Evolutionary conservation across 2,329 filamentous ascomycete genomes (phyloP).

Genomic region (Bisporella sp.): DNA sequence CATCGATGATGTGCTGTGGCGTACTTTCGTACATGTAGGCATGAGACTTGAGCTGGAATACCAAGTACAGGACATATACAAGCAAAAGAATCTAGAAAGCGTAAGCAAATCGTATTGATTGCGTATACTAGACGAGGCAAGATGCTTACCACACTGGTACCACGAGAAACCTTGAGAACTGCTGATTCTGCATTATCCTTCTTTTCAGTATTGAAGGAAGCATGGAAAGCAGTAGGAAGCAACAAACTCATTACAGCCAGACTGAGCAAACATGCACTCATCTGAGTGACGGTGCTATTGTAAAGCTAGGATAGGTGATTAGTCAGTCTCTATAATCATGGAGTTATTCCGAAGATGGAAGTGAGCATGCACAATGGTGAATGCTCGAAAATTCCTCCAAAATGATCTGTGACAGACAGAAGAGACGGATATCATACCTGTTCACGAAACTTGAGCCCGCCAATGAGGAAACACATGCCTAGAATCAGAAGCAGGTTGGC

Average conservation of each 20-base stretch:
- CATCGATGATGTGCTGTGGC: constrained; percentile 86
- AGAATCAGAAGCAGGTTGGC: constrained; percentile 83
- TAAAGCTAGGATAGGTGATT: constrained; percentile 54
- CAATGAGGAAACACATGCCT: constrained; percentile 85
- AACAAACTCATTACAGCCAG: constrained; percentile 85
- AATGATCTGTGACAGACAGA: too few relatives aligned
- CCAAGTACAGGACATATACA: constrained; percentile 74
- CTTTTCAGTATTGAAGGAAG: constrained; percentile 61
- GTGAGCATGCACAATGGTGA: too few relatives aligned
- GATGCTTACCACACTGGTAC: constrained; percentile 70
- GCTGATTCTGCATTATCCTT: constrained; percentile 52
- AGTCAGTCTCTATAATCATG: constrained; percentile 1
- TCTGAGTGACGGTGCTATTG: constrained; percentile 91
- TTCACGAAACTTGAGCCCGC: constrained; percentile 80
- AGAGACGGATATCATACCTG: constrained; percentile 44
- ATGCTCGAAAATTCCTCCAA: background rate
- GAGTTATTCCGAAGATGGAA: too few relatives aligned
- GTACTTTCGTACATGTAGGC: constrained; percentile 89
- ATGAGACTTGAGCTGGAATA: constrained; percentile 90
- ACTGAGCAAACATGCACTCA: constrained; percentile 89
- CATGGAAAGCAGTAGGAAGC: constrained; percentile 86
- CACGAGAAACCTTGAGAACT: constrained; percentile 79
- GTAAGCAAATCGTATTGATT: constrained; percentile 1
- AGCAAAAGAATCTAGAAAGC: constrained; percentile 60
- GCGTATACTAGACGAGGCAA: background rate